phyloP scores from a whole-genome alignment of 805 yeast genomes.

The Suhomyces sp. region DNA sequence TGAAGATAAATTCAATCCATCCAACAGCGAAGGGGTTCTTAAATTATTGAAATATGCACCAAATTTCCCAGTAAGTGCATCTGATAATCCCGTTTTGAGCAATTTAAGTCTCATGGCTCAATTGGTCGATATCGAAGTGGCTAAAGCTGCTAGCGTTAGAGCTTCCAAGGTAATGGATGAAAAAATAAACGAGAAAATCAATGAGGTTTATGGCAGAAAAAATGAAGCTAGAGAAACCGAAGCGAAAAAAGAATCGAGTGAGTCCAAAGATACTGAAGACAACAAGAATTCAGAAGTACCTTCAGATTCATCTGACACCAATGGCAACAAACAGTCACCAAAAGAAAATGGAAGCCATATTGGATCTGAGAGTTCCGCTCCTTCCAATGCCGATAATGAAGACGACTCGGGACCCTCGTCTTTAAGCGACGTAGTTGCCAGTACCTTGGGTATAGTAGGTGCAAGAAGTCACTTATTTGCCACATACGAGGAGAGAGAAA shows the following conservation, averaged over 20 bases:
- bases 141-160: slow-evolving; percentile 71
- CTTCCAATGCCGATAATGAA: slow-evolving; percentile 2
- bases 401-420: neutral
- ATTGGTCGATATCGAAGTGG: slow-evolving; percentile 81
- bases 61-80: slow-evolving; percentile 76
- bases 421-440: slow-evolving; percentile 58
- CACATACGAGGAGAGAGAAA: slow-evolving; percentile 74
- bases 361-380: slow-evolving; percentile 6
- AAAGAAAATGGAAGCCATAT: slow-evolving; percentile 2
- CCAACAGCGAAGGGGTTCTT: slow-evolving; percentile 41
- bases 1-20: slow-evolving; percentile 59
- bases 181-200: slow-evolving; percentile 37
- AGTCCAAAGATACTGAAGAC: neutral
- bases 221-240: slow-evolving; percentile 8
- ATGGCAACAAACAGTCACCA: slow-evolving; percentile 5
- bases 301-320: slow-evolving; percentile 15
- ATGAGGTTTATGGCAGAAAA: slow-evolving; percentile 24
- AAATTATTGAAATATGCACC: slow-evolving; percentile 82
- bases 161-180: slow-evolving; percentile 54
- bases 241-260: slow-evolving; percentile 3
- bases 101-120: slow-evolving; percentile 87
- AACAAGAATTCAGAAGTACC: slow-evolving; percentile 1
- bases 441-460: slow-evolving; percentile 75
- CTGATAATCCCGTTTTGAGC: slow-evolving; percentile 91
- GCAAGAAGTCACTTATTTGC: slow-evolving; percentile 79